Evolutionary conservation across 192 early-diverging fungal species (phyloP).

Genomic region (Backusella liffmaniae): DNA sequence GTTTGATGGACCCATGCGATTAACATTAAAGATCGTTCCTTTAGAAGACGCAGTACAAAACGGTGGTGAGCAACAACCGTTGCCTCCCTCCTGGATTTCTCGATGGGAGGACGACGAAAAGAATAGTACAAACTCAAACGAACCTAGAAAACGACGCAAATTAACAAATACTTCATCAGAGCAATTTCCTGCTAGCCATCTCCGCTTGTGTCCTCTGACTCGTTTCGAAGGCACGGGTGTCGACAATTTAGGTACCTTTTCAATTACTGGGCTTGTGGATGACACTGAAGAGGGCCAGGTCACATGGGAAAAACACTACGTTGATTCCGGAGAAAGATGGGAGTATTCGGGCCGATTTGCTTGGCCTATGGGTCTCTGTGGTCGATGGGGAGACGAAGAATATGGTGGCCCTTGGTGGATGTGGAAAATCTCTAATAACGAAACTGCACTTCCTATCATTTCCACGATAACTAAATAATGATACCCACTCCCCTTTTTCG

Average conservation of each 20-base stretch:
- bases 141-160: constrained; percentile 18
- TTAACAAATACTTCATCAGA: neutral
- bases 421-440: constrained; percentile 29
- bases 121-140: constrained; percentile 5
- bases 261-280: constrained; percentile 31
- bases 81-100: constrained; percentile 6
- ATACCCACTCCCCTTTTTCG: neutral
- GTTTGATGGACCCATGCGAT: constrained; percentile 39
- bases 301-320: constrained; percentile 36
- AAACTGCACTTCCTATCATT: neutral
- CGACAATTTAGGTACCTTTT: constrained; percentile 33
- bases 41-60: constrained; percentile 16
- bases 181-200: constrained; percentile 27
- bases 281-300: constrained; percentile 37
- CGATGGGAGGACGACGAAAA: constrained; percentile 1
- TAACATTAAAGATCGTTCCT: constrained; percentile 30
- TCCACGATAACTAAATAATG: neutral
- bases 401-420: constrained; percentile 43
- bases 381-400: constrained; percentile 39
- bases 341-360: constrained; percentile 37
- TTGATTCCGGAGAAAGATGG: constrained; percentile 35
- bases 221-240: constrained; percentile 35
- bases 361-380: constrained; percentile 34
- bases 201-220: constrained; percentile 27
- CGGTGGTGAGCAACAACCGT: neutral